These are phyloP conservation scores for Leishmania gerbilli DNA, from an alignment of 208 protist species.

Conservation along the genomic window DNA sequence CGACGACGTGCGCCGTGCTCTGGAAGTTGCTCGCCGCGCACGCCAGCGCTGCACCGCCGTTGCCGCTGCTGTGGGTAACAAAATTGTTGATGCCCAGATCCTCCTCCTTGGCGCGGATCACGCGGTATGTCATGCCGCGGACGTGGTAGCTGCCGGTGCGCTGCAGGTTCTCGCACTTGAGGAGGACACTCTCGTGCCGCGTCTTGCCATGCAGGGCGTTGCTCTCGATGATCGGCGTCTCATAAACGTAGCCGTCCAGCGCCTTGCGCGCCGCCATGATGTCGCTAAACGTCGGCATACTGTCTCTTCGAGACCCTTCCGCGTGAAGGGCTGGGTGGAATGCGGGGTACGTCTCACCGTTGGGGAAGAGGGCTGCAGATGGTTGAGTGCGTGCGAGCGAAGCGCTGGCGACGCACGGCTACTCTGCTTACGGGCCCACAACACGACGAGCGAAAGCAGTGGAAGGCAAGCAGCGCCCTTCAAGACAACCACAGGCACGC, in stretches of 20 bases:
- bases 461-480: background rate
- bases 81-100: constrained; percentile 78
- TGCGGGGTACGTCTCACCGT: background rate
- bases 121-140: constrained; percentile 69
- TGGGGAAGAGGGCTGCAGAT: background rate
- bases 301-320: background rate
- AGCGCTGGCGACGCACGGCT: background rate
- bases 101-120: constrained; percentile 71
- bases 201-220: constrained; percentile 51
- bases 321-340: background rate
- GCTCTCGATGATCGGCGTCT: constrained; percentile 72
- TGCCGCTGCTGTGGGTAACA: constrained; percentile 90
- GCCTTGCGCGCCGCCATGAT: constrained; percentile 73
- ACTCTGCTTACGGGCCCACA: background rate
- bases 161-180: constrained; percentile 85
- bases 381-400: background rate
- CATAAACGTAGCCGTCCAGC: constrained; percentile 62
- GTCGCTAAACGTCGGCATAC: constrained; percentile 42
- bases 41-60: constrained; percentile 93
- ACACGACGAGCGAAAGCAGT: background rate
- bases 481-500: background rate
- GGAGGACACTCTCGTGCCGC: constrained; percentile 53
- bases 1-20: constrained; percentile 83
- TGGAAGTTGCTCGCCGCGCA: constrained; percentile 80
- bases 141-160: constrained; percentile 78